Evolutionary conservation across 768 basidiomycete genomes (phyloP), one percentile per base, ranked within the genome.

Genomic region (Mycena vulgaris): DNA sequence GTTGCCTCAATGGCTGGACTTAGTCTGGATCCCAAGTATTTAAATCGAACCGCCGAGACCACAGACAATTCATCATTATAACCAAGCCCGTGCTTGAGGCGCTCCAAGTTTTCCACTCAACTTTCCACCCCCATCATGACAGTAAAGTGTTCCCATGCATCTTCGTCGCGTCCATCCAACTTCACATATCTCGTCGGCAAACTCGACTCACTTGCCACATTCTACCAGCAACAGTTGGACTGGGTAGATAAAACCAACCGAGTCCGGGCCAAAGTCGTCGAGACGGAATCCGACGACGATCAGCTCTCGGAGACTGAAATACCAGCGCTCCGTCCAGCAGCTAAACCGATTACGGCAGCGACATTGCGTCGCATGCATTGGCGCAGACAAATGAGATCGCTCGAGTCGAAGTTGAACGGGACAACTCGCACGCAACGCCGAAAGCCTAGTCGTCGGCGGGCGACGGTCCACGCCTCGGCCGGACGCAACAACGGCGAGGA

Each of bases 351-450:
- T 9, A 42, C 71, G 6, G 40, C 71, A 37, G 49, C 51, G 5
- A 40, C 51, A 0, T 10, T 57, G 28, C 62, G 49, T 30, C 71
- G 71, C 4, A 69, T 64, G 67, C 60, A 60, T 28, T 72, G 71
- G 71, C 66, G 71, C n/a, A 28, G 59, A 49, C 67, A 72, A 47
- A 72, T 72, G 71, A 65, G 51, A 39, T 61, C 63, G 31, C 53
- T 72, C 42, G 71, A 72, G 51, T 25, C 62, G 6, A 72, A 72
- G 53, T 30, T 72, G 31, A 72, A 59, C 33, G 70, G 70, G 30
- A 67, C 59, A 13, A 62, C 13, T 17, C 48, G 27, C 7, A 68
- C 58, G 45, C 49, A 28, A 21, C 65, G 70, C 23, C 21, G 27
- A 35, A 49, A 49, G n/a, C 51, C 68, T 16, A 28, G 27, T 27